Base-by-base conservation (phyloP, 1,284 basidiomycete species). In the Abortiporus biennis region DNA sequence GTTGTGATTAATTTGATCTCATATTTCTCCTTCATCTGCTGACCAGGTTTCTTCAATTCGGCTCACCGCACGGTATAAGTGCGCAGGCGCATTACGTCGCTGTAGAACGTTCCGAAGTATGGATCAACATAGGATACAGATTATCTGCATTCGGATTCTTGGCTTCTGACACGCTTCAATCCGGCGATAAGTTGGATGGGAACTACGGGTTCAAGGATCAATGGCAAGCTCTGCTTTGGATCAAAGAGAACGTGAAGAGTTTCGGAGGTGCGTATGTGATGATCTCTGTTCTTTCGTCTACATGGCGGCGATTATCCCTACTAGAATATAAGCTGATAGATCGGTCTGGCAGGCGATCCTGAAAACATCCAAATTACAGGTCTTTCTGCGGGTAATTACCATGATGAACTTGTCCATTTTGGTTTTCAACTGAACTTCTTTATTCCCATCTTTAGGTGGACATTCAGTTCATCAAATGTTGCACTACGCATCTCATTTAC, bases 121-220 rank as follows among this genome's bases (percentile, higher is more conserved):
- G 79, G 68, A 78, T 89, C 6, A 83, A 83, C 53, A 72, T 85
- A 19, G 81, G 80, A 25, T 85, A 85, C 55, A 72, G 80, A 13
- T 66, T 85, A 35, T 85, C 83, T 0, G 82, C 73, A 4, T 83
- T 87, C 51, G 85, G 85, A 0, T 89, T 85, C 55, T 62, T 88
- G 8, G 84, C 82, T 0, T 72, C 69, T 46, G 77, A 81, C 40
- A 54, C 71, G 39, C 81, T 80, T 6, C 56, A 62, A 9, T n/a
- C n/a, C n/a, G n/a, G n/a, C n/a, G 9, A 8, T 9, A 15, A 21
- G 25, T 55, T 88, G 27, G 64, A 67, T 8, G 85, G 85, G 2
- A 89, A 88, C 54, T 83, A 78, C 55, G 85, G 86, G 0, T 88
- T 88, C 67, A 86, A 86, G 61, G 86, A 88, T 55, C 82, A 78